A percentile compares a stretch with the other conserved stretches of the same genome.
Conservation (phyloP, 129 eudicot species). For the Flaveria sonorensis region DNA sequence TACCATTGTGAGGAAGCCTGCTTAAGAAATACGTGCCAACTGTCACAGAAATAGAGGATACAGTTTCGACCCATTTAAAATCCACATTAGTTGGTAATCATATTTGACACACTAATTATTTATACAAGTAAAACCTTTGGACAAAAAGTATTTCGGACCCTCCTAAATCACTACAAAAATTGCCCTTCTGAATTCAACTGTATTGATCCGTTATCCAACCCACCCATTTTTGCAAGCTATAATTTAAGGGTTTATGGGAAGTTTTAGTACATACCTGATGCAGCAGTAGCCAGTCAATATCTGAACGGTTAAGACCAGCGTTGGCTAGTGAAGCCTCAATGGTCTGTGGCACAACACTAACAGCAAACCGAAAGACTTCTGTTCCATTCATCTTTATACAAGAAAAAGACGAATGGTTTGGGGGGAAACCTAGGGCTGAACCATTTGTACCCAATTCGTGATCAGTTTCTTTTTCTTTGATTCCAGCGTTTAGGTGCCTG, state of each 20-base stretch:
- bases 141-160: background rate
- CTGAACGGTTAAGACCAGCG: conserved; percentile 69
- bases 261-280: conserved; percentile 66
- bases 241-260: background rate
- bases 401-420: conserved; percentile 55
- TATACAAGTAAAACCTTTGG: background rate
- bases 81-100: too few relatives aligned
- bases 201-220: background rate
- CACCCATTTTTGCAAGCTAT: background rate
- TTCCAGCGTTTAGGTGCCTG: conserved; percentile 75
- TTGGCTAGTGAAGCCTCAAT: conserved; percentile 70
- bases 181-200: background rate
- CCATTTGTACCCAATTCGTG: conserved; percentile 59
- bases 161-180: background rate
- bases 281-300: conserved; percentile 82
- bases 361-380: conserved; percentile 85
- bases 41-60: too few relatives aligned
- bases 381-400: conserved; percentile 83
- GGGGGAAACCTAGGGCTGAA: conserved; percentile 58
- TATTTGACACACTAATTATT: background rate
- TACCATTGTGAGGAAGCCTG: background rate
- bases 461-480: conserved; percentile 42
- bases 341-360: conserved; percentile 80
- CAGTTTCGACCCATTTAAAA: too few relatives aligned
- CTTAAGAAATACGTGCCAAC: background rate